These are phyloP conservation scores for Diplodia sapinea DNA, from an alignment of 2,329 filamentous ascomycete genomes.

Conservation along the genomic window DNA sequence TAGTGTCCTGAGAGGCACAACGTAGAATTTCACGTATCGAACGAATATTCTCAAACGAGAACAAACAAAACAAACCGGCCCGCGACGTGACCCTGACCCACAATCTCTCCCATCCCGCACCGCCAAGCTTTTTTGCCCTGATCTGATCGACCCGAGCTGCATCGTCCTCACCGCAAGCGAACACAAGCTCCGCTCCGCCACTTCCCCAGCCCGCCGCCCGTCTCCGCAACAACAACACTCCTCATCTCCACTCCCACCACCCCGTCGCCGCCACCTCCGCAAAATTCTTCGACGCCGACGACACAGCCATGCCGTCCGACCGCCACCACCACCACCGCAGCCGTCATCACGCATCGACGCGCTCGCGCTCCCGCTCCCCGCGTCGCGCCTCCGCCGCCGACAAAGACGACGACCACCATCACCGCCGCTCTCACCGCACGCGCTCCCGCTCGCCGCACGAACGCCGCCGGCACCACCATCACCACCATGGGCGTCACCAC, in stretches of 20 bases:
- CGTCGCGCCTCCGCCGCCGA: constrained; percentile 33
- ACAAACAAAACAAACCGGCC: no score
- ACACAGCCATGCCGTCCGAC: constrained; percentile 13
- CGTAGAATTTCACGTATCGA: no score
- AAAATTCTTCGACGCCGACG: not conserved
- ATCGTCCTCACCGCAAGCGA: not conserved
- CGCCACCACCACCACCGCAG: constrained; percentile 3
- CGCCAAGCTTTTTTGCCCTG: constrained; percentile 10
- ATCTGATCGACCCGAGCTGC: constrained; percentile 11
- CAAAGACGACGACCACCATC: constrained; percentile 42
- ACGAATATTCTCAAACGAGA: no score
- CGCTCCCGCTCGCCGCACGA: constrained; percentile 40
- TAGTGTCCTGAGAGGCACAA: no score
- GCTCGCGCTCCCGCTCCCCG: constrained; percentile 45
- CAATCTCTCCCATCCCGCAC: not conserved
- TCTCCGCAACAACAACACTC: not conserved
- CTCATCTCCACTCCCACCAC: not conserved
- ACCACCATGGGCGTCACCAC: not conserved
- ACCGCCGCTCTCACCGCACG: constrained; percentile 48
- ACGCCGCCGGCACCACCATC: constrained; percentile 11
- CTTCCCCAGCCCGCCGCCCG: not conserved
- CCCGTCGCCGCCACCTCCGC: not conserved
- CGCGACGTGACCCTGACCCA: not conserved
- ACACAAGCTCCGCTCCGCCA: no score
- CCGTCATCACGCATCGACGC: constrained; percentile 39